A percentile compares a stretch with the other conserved stretches of the same genome.
Evolutionary conservation across 164 flowering plant genomes (phyloP).

Genomic region (Umbilicus rupestris): DNA sequence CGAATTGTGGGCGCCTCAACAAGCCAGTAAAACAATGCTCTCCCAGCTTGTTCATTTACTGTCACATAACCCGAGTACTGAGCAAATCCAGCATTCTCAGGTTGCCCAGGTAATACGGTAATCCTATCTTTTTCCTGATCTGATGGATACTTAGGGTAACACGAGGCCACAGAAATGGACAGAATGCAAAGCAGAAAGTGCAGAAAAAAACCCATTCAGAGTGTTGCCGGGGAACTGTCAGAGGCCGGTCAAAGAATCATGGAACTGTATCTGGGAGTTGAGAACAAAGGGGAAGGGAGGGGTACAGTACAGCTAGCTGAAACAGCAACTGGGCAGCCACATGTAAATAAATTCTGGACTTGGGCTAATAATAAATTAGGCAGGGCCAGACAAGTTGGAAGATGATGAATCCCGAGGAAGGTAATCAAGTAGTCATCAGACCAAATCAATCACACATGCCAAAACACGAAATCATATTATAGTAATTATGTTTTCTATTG

Average conservation of each 20-base stretch:
- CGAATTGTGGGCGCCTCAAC: slow-evolving; percentile 58
- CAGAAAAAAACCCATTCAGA: slow-evolving; percentile 23
- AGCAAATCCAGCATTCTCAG: slow-evolving; percentile 47
- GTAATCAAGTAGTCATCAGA: neutral
- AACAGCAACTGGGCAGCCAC: slow-evolving; percentile 16
- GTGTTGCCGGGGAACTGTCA: slow-evolving; percentile 3
- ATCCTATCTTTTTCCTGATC: slow-evolving; percentile 66
- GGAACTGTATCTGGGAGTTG: neutral
- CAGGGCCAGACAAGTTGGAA: neutral
- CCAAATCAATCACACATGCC: neutral
- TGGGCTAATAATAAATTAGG: neutral
- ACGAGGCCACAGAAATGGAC: slow-evolving; percentile 15
- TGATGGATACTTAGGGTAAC: slow-evolving; percentile 11
- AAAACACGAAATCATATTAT: neutral
- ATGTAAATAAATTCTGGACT: slow-evolving; percentile 9
- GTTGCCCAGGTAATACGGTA: slow-evolving; percentile 68
- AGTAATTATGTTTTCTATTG: neutral
- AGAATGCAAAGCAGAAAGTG: slow-evolving; percentile 19
- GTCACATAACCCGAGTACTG: slow-evolving; percentile 93
- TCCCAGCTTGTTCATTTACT: slow-evolving; percentile 58
- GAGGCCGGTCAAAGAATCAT: neutral
- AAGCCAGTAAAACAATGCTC: slow-evolving; percentile 92
- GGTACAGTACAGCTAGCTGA: neutral
- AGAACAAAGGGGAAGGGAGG: neutral
- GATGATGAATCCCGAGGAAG: neutral